These are phyloP conservation scores for Elymus sibiricus DNA, from an alignment of 176 grass and related monocot genomes.

Conservation along the genomic window DNA sequence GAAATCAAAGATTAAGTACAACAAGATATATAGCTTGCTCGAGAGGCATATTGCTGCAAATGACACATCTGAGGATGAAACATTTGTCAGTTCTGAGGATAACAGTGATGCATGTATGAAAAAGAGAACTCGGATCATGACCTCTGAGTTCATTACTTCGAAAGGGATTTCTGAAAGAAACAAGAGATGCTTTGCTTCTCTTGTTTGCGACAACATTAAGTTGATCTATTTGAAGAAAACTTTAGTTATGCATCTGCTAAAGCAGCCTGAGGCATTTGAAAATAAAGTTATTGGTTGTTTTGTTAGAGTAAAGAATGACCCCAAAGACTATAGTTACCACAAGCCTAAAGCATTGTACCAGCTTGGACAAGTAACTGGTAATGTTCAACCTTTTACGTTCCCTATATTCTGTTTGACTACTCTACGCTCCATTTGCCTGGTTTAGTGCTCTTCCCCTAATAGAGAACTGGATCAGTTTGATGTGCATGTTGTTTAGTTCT, in stretches of 20 bases:
- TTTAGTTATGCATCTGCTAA: slow-evolving; percentile 66
- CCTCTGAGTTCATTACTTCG: slow-evolving; percentile 3
- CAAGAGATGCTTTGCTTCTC: slow-evolving; percentile 55
- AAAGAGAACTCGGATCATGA: slow-evolving; percentile 19
- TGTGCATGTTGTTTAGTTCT: background rate
- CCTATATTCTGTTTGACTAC: background rate
- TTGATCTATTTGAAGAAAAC: slow-evolving; percentile 72
- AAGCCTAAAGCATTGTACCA: slow-evolving; percentile 39
- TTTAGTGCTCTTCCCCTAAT: background rate
- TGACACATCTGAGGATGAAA: slow-evolving; percentile 46
- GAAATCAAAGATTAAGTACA: slow-evolving; percentile 25
- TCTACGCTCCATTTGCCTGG: background rate
- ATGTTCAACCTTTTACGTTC: slow-evolving; percentile 26
- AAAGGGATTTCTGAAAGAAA: slow-evolving; percentile 36
- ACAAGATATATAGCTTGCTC: slow-evolving; percentile 64
- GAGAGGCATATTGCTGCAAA: slow-evolving; percentile 71
- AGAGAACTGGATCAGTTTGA: background rate
- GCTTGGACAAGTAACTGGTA: slow-evolving; percentile 79
- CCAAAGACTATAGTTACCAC: slow-evolving; percentile 38
- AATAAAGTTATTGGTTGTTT: slow-evolving; percentile 78
- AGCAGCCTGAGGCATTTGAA: slow-evolving; percentile 72
- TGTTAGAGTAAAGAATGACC: slow-evolving; percentile 74
- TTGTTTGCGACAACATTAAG: slow-evolving; percentile 64
- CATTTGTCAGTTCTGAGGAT: slow-evolving; percentile 50
- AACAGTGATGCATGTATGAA: slow-evolving; percentile 32